Evolutionary conservation across 331 rosid genomes (phyloP).

Genomic region (Phaseolus coccineus): DNA sequence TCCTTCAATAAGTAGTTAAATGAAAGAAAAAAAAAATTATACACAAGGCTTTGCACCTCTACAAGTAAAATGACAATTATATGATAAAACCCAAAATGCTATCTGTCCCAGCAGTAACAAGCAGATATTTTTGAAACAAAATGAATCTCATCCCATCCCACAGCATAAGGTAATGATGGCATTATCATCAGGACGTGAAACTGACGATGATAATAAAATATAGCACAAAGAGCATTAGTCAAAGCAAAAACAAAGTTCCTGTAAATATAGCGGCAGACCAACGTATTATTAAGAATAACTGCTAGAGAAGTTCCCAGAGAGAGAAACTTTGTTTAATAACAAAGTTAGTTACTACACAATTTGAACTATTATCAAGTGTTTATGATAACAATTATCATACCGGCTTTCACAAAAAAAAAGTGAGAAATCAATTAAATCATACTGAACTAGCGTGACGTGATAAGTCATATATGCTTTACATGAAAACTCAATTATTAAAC

Average conservation of each 20-base stretch:
- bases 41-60: neutral
- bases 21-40: conserved; percentile 3
- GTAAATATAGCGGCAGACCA: conserved; percentile 1
- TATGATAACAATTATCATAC: neutral
- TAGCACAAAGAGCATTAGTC: conserved; percentile 8
- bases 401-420: neutral
- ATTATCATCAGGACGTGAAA: conserved; percentile 5
- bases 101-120: neutral
- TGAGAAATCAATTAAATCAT: conserved; percentile 10
- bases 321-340: neutral
- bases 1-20: neutral
- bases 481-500: neutral
- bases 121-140: neutral
- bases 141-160: neutral
- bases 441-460: neutral
- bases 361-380: conserved; percentile 10
- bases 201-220: conserved; percentile 8
- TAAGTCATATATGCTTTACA: neutral
- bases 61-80: neutral
- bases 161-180: conserved; percentile 10
- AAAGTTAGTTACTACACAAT: conserved; percentile 17
- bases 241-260: conserved; percentile 1
- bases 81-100: conserved; percentile 21
- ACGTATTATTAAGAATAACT: conserved; percentile 13
- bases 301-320: conserved; percentile 8